phyloP scores from a whole-genome alignment of 2,329 filamentous ascomycete species.

The Colletotrichum costaricense region DNA sequence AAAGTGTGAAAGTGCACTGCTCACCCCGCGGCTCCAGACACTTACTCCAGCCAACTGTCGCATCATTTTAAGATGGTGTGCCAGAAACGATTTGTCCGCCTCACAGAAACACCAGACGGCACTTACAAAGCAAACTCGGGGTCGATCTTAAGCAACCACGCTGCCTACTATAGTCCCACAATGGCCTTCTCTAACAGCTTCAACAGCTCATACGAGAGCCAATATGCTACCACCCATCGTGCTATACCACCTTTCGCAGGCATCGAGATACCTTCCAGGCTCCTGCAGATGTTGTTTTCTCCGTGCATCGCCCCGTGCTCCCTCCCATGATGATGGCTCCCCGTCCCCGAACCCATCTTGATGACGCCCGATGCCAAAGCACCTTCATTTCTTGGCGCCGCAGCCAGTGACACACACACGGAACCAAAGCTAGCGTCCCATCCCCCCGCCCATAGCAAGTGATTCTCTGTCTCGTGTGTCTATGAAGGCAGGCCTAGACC shows the following conservation, averaged over 20 bases:
- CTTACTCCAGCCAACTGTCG: conserved; percentile 26
- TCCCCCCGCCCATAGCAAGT: not conserved
- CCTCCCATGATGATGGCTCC: not conserved
- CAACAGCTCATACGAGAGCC: not conserved
- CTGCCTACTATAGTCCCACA: not conserved
- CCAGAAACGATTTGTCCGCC: conserved; percentile 15
- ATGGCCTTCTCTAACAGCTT: not conserved
- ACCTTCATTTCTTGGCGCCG: conserved; percentile 18
- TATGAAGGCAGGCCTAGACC: not conserved
- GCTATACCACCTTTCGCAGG: not conserved
- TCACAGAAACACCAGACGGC: conserved; percentile 11
- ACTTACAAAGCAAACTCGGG: not conserved
- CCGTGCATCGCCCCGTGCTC: not conserved
- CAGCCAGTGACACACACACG: conserved; percentile 3
- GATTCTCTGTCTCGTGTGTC: not conserved
- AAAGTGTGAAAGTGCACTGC: conserved; percentile 4
- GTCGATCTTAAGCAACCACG: not conserved
- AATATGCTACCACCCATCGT: not conserved
- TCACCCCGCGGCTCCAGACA: conserved; percentile 13
- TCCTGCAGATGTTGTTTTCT: not conserved
- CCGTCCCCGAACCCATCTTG: not conserved
- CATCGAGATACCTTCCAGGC: conserved; percentile 9
- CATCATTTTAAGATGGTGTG: conserved; percentile 30
- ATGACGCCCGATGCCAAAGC: conserved; percentile 23
- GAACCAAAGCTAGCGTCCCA: not conserved